Conservation (phyloP, 371 early-diverging fungal genomes). For the Sporodiniella umbellata region DNA sequence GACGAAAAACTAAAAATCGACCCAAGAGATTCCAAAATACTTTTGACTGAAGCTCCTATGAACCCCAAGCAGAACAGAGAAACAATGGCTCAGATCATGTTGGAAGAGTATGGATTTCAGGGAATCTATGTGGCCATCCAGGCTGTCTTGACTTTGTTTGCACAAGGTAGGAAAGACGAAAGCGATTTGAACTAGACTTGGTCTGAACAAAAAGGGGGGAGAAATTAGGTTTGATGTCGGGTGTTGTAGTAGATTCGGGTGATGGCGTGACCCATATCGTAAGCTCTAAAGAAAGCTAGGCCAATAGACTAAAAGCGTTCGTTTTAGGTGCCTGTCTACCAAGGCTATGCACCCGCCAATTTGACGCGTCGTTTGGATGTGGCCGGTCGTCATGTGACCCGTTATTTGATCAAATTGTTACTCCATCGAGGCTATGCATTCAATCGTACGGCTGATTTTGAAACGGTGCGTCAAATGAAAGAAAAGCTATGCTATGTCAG, state of each 20-base stretch:
- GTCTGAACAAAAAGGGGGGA: background rate
- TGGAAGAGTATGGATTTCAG: constrained; percentile 93
- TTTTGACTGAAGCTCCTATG: constrained; percentile 96
- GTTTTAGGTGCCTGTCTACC: constrained; percentile 82
- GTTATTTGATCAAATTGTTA: constrained; percentile 92
- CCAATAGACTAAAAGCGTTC: background rate
- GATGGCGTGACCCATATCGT: constrained; percentile 98
- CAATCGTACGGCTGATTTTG: constrained; percentile 97
- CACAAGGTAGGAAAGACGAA: constrained; percentile 71
- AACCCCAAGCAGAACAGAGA: constrained; percentile 91
- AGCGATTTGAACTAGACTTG: no score
- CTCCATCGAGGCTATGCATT: constrained; percentile 94
- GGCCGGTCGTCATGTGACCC: constrained; percentile 95
- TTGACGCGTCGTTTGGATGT: constrained; percentile 91
- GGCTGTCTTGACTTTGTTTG: constrained; percentile 95
- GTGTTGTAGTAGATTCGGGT: constrained; percentile 97
- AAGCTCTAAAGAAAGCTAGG: constrained; percentile 10
- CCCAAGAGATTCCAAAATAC: constrained; percentile 84
- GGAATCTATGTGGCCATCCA: constrained; percentile 95
- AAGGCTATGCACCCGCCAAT: constrained; percentile 92
- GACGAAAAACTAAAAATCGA: constrained; percentile 86
- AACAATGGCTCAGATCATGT: constrained; percentile 93
- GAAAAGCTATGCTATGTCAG: constrained; percentile 97
- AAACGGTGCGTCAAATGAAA: constrained; percentile 95
- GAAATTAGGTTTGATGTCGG: constrained; percentile 79